Conservation (phyloP, 2,329 filamentous ascomycete genomes). For the Didymella exigua region DNA sequence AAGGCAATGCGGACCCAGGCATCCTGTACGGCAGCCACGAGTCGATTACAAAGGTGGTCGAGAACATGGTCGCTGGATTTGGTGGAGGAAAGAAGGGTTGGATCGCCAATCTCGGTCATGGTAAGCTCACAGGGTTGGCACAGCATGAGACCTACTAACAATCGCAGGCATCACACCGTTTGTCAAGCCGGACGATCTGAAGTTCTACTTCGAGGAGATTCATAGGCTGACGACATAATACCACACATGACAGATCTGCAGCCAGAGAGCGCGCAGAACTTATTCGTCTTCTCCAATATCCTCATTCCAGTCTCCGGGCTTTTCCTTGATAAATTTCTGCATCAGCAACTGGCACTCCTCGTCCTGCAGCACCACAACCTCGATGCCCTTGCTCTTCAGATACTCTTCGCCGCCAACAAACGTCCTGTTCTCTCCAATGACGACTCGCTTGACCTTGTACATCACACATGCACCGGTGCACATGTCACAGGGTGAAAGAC, state of each 20-base stretch:
- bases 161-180: slow-evolving; percentile 83
- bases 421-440: slow-evolving; percentile 76
- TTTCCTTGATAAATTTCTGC: slow-evolving; percentile 73
- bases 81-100: slow-evolving; percentile 83
- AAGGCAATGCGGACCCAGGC: slow-evolving; percentile 95
- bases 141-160: slow-evolving; percentile 22
- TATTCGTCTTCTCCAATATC: slow-evolving; percentile 43
- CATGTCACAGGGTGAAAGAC: slow-evolving; percentile 80
- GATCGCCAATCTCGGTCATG: slow-evolving; percentile 97
- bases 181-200: slow-evolving; percentile 90
- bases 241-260: neutral
- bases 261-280: neutral
- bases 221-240: slow-evolving; percentile 55
- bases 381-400: slow-evolving; percentile 69
- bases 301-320: slow-evolving; percentile 71
- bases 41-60: slow-evolving; percentile 80
- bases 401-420: slow-evolving; percentile 76
- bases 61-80: slow-evolving; percentile 88
- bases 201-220: slow-evolving; percentile 92
- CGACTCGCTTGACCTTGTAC: slow-evolving; percentile 75
- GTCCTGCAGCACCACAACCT: slow-evolving; percentile 73
- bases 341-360: slow-evolving; percentile 70
- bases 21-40: slow-evolving; percentile 84
- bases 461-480: slow-evolving; percentile 78
- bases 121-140: slow-evolving; percentile 56